phyloP scores from a whole-genome alignment of 208 protist species.

The Trichomonas vaginalis region DNA sequence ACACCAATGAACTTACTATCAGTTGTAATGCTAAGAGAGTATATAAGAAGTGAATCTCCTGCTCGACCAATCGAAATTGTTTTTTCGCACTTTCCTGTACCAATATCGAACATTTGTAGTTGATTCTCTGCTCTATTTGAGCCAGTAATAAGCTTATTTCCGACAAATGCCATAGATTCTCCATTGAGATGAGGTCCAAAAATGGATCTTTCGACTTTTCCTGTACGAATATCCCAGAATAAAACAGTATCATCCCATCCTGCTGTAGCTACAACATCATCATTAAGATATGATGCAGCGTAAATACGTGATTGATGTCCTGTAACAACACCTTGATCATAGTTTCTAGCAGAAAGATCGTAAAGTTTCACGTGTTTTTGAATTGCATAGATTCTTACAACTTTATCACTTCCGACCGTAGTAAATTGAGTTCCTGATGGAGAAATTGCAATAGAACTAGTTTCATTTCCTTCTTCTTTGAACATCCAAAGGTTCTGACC shows the following conservation, averaged over 20 bases:
- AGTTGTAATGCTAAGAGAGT: neutral
- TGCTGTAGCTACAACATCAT: neutral
- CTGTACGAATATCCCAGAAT: neutral
- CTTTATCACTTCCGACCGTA: neutral
- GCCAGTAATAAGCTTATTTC: neutral
- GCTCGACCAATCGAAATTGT: neutral
- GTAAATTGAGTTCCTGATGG: neutral
- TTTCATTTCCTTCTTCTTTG: neutral
- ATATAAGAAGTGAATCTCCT: neutral
- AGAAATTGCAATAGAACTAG: neutral
- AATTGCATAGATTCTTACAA: neutral
- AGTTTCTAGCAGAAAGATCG: neutral
- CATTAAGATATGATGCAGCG: neutral
- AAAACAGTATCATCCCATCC: conserved; percentile 2
- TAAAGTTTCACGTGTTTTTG: too few relatives aligned
- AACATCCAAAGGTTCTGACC: neutral
- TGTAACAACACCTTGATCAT: neutral
- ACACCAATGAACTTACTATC: neutral
- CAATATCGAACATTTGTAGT: neutral
- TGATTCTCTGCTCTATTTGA: neutral
- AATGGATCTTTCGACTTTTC: neutral
- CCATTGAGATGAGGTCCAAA: neutral
- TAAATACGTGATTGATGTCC: neutral
- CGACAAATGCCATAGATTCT: neutral
- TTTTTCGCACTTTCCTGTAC: neutral